A percentile compares a stretch with the other conserved stretches of the same genome.
Evolutionary conservation across 2,329 filamentous ascomycete genomes (phyloP).

Genomic region (Diaporthe aspalathi): DNA sequence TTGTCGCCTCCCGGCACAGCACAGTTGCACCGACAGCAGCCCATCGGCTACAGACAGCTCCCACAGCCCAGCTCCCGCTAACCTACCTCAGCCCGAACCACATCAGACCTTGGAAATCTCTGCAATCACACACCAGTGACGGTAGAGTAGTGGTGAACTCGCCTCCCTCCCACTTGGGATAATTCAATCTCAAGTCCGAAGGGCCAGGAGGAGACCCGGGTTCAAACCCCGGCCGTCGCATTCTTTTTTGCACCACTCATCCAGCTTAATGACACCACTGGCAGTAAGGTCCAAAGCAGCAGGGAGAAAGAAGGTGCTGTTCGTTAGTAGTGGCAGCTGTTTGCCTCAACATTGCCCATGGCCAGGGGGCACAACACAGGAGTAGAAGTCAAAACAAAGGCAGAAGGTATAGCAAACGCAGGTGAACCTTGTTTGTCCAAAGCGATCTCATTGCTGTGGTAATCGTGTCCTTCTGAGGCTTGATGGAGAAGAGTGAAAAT

Average conservation of each 20-base stretch:
- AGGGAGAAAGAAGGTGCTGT: background rate
- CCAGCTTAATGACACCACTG: background rate
- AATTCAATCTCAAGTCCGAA: background rate
- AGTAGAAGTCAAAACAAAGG: background rate
- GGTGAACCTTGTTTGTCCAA: background rate
- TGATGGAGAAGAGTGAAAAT: slow-evolving; percentile 8
- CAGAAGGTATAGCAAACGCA: background rate
- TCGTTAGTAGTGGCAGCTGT: background rate
- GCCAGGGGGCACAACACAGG: background rate
- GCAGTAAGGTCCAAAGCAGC: background rate
- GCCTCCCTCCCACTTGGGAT: slow-evolving; percentile 36
- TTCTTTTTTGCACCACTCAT: background rate
- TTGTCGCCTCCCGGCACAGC: background rate
- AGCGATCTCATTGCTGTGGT: slow-evolving; percentile 15
- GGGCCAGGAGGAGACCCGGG: slow-evolving; percentile 39
- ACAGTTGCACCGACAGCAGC: slow-evolving; percentile 12
- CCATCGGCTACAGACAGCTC: background rate
- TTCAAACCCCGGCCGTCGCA: slow-evolving; percentile 44
- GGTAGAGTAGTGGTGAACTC: slow-evolving; percentile 40
- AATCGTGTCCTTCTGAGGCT: slow-evolving; percentile 18
- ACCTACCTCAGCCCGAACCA: slow-evolving; percentile 4
- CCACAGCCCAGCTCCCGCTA: background rate
- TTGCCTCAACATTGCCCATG: background rate
- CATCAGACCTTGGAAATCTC: background rate
- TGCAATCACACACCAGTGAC: slow-evolving; percentile 13